Conservation (phyloP, 1,284 basidiomycete species). For the Trametes polyzona region DNA sequence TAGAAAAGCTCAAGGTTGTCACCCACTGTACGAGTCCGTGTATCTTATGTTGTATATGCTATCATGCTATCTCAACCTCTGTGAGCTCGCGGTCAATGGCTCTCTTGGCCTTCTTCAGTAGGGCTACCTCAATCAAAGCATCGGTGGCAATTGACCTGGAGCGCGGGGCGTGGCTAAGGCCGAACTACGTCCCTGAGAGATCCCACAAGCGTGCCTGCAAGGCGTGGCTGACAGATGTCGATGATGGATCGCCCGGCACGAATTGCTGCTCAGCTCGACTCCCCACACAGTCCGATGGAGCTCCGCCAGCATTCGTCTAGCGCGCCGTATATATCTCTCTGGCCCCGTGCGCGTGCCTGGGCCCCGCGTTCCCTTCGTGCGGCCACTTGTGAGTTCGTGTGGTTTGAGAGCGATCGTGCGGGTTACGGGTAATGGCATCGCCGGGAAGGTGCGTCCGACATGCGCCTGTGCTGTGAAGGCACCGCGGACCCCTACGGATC, state of each 20-base stretch:
- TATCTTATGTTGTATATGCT: slow-evolving; percentile 20
- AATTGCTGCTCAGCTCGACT: slow-evolving; percentile 20
- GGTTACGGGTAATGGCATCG: too few relatives aligned
- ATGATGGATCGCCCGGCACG: slow-evolving; percentile 6
- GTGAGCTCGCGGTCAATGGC: too few relatives aligned
- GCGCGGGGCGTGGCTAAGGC: background rate
- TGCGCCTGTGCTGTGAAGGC: background rate
- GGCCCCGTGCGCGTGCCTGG: background rate
- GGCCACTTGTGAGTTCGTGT: too few relatives aligned
- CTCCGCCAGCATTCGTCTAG: slow-evolving; percentile 16
- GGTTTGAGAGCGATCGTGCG: too few relatives aligned
- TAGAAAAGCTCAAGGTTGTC: background rate
- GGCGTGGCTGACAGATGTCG: background rate
- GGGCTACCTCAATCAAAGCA: too few relatives aligned
- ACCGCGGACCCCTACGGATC: background rate
- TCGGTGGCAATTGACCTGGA: too few relatives aligned
- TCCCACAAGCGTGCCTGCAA: background rate
- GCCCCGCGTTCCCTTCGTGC: slow-evolving; percentile 1
- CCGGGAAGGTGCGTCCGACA: slow-evolving; percentile 12
- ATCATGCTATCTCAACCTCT: too few relatives aligned
- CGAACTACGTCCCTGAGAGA: background rate
- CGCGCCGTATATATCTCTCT: slow-evolving; percentile 14
- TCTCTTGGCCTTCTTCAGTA: too few relatives aligned
- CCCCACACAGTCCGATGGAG: slow-evolving; percentile 24
- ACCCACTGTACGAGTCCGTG: slow-evolving; percentile 5